phyloP scores from a whole-genome alignment of 1,284 basidiomycete species.

The Peniophora sp. region DNA sequence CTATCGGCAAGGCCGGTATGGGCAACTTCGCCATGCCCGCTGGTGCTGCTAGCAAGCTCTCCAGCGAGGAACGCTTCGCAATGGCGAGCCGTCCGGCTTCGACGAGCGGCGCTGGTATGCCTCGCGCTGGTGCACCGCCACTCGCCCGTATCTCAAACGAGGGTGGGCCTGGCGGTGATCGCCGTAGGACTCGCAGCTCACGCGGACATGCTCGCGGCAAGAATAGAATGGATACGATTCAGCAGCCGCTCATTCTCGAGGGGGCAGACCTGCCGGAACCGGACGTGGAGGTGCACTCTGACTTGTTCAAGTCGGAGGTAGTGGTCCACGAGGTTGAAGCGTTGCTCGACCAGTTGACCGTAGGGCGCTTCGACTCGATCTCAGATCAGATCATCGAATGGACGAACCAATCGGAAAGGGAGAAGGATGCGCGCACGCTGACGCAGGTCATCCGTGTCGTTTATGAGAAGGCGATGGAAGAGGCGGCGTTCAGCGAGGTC shows the following conservation, averaged over 20 bases:
- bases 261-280: no score
- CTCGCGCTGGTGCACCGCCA: slow-evolving; percentile 34
- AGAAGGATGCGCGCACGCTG: slow-evolving; percentile 89
- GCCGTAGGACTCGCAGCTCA: slow-evolving; percentile 62
- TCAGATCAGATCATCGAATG: slow-evolving; percentile 87
- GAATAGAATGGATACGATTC: slow-evolving; percentile 29
- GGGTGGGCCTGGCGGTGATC: slow-evolving; percentile 51
- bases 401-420: slow-evolving; percentile 90
- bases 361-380: slow-evolving; percentile 96
- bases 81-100: slow-evolving; percentile 38
- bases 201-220: slow-evolving; percentile 58
- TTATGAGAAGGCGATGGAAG: slow-evolving; percentile 95
- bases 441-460: slow-evolving; percentile 94
- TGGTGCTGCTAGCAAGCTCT: slow-evolving; percentile 46
- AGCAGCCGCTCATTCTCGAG: no score
- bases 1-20: slow-evolving; percentile 65
- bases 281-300: no score
- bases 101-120: slow-evolving; percentile 31
- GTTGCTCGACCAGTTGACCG: slow-evolving; percentile 93
- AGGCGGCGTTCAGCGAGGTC: slow-evolving; percentile 94
- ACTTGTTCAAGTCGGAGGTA: no score
- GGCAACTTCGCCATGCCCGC: slow-evolving; percentile 28
- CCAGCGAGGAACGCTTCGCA: slow-evolving; percentile 65
- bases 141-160: slow-evolving; percentile 74
- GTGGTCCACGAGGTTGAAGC: slow-evolving; percentile 93